Conservation (phyloP, 805 yeast species). For the Pichia nakasei region DNA sequence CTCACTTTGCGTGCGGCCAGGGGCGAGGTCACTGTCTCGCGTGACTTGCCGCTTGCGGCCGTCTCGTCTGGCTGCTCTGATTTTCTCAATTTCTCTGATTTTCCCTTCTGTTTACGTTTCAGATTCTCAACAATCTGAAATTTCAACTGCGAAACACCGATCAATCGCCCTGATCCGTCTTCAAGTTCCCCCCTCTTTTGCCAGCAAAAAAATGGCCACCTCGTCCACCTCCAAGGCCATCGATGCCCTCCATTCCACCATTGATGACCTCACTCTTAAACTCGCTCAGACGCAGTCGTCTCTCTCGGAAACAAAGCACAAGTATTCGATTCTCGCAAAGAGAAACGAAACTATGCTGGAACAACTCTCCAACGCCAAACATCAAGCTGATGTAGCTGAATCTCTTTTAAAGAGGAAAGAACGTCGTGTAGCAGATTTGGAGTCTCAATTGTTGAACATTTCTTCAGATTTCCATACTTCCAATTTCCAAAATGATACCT, state of each 20-base stretch:
- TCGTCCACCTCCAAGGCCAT: conserved; percentile 25
- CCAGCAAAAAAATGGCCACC: background rate
- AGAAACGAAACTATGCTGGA: conserved; percentile 50
- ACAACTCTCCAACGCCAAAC: conserved; percentile 61
- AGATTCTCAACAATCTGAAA: too few species aligned
- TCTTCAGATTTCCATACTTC: conserved; percentile 39
- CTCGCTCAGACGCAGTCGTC: conserved; percentile 20
- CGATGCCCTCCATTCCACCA: conserved; percentile 23
- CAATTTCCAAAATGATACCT: conserved; percentile 39
- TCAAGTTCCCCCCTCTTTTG: background rate
- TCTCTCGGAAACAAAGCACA: conserved; percentile 43
- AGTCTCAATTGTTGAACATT: conserved; percentile 44
- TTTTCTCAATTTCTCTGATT: too few species aligned
- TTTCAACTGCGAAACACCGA: too few species aligned
- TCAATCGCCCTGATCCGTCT: background rate
- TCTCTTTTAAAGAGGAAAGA: conserved; percentile 64
- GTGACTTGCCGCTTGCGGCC: too few species aligned
- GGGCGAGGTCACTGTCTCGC: too few species aligned
- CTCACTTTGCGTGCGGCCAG: too few species aligned
- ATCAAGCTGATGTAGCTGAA: conserved; percentile 67
- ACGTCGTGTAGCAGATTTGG: conserved; percentile 58
- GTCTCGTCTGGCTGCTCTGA: too few species aligned
- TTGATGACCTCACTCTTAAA: conserved; percentile 21
- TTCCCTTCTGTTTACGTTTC: too few species aligned
- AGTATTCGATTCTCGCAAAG: conserved; percentile 35